Percentiles rank a stretch among this genome's conserved stretches.
Evolutionary conservation across 2,329 filamentous ascomycete species (phyloP).

Genomic region (Cytospora leucostoma): DNA sequence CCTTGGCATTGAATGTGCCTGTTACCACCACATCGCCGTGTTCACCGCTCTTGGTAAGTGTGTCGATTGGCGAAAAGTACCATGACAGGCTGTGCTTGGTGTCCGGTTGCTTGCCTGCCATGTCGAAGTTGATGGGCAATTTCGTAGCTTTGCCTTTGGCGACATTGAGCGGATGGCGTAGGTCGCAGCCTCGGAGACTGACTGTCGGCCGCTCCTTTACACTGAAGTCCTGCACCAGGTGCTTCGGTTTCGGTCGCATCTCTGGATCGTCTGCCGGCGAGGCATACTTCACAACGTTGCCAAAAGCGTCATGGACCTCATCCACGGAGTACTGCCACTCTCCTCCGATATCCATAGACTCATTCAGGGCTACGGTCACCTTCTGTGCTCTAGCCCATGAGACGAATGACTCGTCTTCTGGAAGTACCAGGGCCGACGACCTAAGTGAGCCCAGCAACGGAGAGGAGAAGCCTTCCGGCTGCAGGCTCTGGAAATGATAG

Average conservation of each 20-base stretch:
- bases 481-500: constrained; percentile 89
- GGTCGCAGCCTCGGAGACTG: constrained; percentile 72
- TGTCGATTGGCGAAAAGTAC: constrained; percentile 75
- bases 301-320: constrained; percentile 87
- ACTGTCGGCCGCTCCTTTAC: constrained; percentile 85
- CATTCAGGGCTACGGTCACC: constrained; percentile 82
- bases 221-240: constrained; percentile 73
- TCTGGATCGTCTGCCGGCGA: constrained; percentile 68
- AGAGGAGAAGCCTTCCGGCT: constrained; percentile 82
- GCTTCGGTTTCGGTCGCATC: constrained; percentile 57
- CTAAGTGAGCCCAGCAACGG: constrained; percentile 67
- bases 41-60: constrained; percentile 69
- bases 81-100: constrained; percentile 75
- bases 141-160: constrained; percentile 69
- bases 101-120: constrained; percentile 58
- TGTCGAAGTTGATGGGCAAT: constrained; percentile 71
- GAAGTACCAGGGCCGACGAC: constrained; percentile 57
- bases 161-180: constrained; percentile 78
- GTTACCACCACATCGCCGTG: constrained; percentile 61
- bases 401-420: constrained; percentile 62
- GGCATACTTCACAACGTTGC: constrained; percentile 79
- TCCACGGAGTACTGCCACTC: constrained; percentile 89
- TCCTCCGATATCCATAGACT: constrained; percentile 78
- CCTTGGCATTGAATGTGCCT: constrained; percentile 63
- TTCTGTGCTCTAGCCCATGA: constrained; percentile 78